Evolutionary conservation across 1,284 basidiomycete genomes (phyloP).

Genomic region (Lentinula novae-zelandiae): DNA sequence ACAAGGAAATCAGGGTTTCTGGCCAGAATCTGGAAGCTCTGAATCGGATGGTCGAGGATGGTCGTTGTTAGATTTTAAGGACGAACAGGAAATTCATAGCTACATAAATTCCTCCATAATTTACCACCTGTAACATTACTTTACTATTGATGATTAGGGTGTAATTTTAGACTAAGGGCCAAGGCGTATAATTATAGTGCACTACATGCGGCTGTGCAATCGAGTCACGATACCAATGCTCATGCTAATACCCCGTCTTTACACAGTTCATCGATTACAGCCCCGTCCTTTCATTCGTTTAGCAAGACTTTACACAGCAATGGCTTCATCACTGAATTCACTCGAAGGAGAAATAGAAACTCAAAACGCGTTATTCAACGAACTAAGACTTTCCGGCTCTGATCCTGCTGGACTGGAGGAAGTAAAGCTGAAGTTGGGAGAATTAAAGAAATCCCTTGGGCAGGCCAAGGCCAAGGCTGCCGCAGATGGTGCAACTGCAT

Average conservation of each 20-base stretch:
- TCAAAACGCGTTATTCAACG: conserved; percentile 53
- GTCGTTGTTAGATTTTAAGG: too few relatives aligned
- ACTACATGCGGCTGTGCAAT: background rate
- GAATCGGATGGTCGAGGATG: too few relatives aligned
- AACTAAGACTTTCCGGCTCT: conserved; percentile 48
- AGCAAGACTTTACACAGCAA: conserved; percentile 1
- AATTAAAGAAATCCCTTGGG: conserved; percentile 59
- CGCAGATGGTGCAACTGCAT: conserved; percentile 3
- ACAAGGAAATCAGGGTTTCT: too few relatives aligned
- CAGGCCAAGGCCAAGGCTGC: conserved; percentile 37
- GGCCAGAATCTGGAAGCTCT: too few relatives aligned
- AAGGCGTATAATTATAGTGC: too few relatives aligned
- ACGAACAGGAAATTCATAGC: too few relatives aligned
- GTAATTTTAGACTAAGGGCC: too few relatives aligned
- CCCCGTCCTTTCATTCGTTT: background rate
- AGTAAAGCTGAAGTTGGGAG: conserved; percentile 64
- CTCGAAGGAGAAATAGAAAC: conserved; percentile 11
- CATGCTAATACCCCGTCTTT: conserved; percentile 9
- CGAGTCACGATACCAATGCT: conserved; percentile 1
- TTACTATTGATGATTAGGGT: too few relatives aligned
- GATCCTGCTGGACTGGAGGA: conserved; percentile 52
- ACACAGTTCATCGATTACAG: conserved; percentile 14
- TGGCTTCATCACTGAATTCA: conserved; percentile 11
- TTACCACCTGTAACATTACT: too few relatives aligned
- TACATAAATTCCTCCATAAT: too few relatives aligned